Conservation (phyloP, 108 stramenopile species). For the Licmophora abbreviata region DNA sequence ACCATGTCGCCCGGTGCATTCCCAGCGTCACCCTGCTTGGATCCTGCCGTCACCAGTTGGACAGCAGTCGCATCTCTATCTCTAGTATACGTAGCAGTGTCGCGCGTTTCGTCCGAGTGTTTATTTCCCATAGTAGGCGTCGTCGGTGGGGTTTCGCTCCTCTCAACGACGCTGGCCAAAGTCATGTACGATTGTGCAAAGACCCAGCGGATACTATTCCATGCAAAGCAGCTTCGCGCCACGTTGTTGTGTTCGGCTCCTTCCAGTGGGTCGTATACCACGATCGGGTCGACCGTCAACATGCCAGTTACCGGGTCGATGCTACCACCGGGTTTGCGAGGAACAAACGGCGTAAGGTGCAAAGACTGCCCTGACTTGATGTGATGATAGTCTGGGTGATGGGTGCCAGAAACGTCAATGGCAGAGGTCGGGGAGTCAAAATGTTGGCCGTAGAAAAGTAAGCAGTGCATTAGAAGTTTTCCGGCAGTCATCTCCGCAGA, state of each 20-base stretch:
- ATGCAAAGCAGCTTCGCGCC: constrained; percentile 74
- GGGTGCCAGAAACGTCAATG: constrained; percentile 66
- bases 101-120: no score
- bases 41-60: background rate
- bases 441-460: constrained; percentile 78
- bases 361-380: background rate
- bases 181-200: constrained; percentile 84
- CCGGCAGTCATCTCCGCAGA: constrained; percentile 76
- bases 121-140: background rate
- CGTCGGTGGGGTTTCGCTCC: constrained; percentile 16
- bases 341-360: constrained; percentile 50
- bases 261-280: constrained; percentile 82
- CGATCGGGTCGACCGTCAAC: constrained; percentile 78
- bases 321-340: constrained; percentile 46
- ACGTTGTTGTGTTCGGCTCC: constrained; percentile 75
- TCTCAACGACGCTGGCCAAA: constrained; percentile 65
- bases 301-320: constrained; percentile 79
- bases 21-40: no score
- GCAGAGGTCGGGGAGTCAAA: constrained; percentile 73
- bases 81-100: background rate
- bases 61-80: background rate
- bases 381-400: constrained; percentile 31
- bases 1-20: background rate
- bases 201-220: constrained; percentile 74
- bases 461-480: constrained; percentile 81